A percentile compares a stretch with the other conserved stretches of the same genome.
These are phyloP conservation scores for Solanum chaucha DNA, from an alignment of 257 asterid species.

Conservation along the genomic window DNA sequence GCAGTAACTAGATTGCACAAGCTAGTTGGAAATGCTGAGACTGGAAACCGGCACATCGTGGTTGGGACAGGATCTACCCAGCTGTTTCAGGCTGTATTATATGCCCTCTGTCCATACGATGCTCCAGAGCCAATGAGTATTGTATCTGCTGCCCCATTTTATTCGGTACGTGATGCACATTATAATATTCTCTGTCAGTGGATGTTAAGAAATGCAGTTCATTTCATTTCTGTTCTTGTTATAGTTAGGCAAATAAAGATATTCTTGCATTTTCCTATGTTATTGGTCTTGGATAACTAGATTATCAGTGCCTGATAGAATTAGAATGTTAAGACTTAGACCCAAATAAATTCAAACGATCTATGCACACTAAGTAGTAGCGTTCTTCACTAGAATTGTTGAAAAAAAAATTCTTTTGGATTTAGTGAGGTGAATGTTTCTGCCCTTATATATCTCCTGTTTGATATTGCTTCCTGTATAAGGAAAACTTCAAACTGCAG, in stretches of 20 bases:
- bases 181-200: neutral
- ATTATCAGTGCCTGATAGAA: neutral
- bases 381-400: neutral
- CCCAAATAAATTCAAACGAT: neutral
- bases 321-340: neutral
- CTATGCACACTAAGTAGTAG: neutral
- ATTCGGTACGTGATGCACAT: slow-evolving; percentile 48
- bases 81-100: slow-evolving; percentile 76
- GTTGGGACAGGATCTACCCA: slow-evolving; percentile 96
- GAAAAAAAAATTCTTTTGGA: neutral
- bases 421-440: neutral
- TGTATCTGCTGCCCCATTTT: slow-evolving; percentile 88
- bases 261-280: neutral
- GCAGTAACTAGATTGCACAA: slow-evolving; percentile 62
- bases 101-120: slow-evolving; percentile 58
- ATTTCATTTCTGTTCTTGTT: neutral
- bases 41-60: slow-evolving; percentile 62
- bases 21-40: slow-evolving; percentile 67
- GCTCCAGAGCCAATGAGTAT: slow-evolving; percentile 59
- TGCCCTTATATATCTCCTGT: neutral
- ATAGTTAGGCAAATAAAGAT: neutral
- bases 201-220: neutral
- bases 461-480: neutral
- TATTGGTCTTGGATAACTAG: neutral
- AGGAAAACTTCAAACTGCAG: neutral